phyloP scores from a whole-genome alignment of 345 rosid genomes.

The Nasturtium officinale region DNA sequence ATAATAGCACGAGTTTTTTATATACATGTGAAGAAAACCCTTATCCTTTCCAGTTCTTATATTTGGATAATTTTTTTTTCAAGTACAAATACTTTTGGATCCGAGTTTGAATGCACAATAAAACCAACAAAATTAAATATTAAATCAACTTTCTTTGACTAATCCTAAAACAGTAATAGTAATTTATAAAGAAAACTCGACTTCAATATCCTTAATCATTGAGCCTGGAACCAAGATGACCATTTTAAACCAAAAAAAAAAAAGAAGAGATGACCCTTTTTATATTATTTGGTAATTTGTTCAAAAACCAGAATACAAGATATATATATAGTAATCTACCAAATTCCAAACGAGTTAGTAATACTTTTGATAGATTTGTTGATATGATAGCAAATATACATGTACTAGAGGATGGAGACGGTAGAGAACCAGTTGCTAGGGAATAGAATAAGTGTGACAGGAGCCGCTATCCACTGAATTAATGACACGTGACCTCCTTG shows the following conservation, averaged over 20 bases:
- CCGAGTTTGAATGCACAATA: neutral
- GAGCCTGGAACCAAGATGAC: conserved; percentile 2
- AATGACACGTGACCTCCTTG: conserved; percentile 14
- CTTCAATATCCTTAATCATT: neutral
- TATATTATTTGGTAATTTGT: too few relatives aligned
- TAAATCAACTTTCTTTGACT: neutral
- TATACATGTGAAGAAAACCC: conserved; percentile 16
- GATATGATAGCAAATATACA: conserved; percentile 17
- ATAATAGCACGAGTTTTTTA: conserved; percentile 25
- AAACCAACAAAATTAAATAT: too few relatives aligned
- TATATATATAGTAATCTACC: too few relatives aligned
- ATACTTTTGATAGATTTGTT: conserved; percentile 20
- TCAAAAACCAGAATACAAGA: too few relatives aligned
- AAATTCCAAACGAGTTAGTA: neutral
- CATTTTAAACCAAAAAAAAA: too few relatives aligned
- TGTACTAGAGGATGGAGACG: neutral
- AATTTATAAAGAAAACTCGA: neutral
- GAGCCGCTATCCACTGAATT: conserved; percentile 17
- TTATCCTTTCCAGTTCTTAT: conserved; percentile 8
- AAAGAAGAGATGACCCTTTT: too few relatives aligned
- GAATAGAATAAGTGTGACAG: conserved; percentile 25
- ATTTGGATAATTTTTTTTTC: neutral
- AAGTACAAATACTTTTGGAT: neutral
- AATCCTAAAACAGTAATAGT: neutral
- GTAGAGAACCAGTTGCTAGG: conserved; percentile 7